Conservation (phyloP, 305 asterid genomes). For the Coffea humblotiana region DNA sequence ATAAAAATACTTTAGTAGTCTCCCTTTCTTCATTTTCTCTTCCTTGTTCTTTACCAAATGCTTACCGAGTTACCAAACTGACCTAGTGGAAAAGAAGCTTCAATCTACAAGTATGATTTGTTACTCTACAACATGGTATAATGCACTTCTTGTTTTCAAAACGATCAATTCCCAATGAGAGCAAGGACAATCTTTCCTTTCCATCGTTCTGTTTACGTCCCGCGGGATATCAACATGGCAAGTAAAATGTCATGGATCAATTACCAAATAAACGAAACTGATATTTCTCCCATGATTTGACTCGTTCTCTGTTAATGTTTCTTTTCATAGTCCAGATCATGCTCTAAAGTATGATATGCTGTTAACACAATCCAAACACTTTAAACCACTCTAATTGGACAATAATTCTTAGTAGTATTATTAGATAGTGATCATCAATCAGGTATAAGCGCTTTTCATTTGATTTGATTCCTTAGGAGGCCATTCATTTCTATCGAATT, state of each 20-base stretch:
- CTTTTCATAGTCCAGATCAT: background rate
- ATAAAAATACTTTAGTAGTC: no score
- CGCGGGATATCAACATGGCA: background rate
- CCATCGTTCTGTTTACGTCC: background rate
- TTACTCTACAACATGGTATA: no score
- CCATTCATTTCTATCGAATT: background rate
- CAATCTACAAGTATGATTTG: no score
- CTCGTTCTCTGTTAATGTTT: background rate
- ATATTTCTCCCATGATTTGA: no score
- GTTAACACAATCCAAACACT: conserved; percentile 7
- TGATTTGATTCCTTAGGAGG: background rate
- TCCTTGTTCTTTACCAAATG: no score
- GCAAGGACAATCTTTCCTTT: background rate
- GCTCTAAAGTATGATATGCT: background rate
- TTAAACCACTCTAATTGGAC: background rate
- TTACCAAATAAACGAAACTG: no score
- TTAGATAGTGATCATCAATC: background rate
- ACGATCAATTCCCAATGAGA: background rate
- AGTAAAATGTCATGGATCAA: background rate
- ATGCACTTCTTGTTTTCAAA: background rate
- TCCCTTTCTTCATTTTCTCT: no score
- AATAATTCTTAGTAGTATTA: background rate
- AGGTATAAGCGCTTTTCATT: no score
- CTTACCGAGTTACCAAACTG: no score
- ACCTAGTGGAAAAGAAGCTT: no score